Percentiles rank a stretch among this genome's conserved stretches.
phyloP scores from a whole-genome alignment of 2,329 filamentous ascomycete species.

The Byssothecium circinans region DNA sequence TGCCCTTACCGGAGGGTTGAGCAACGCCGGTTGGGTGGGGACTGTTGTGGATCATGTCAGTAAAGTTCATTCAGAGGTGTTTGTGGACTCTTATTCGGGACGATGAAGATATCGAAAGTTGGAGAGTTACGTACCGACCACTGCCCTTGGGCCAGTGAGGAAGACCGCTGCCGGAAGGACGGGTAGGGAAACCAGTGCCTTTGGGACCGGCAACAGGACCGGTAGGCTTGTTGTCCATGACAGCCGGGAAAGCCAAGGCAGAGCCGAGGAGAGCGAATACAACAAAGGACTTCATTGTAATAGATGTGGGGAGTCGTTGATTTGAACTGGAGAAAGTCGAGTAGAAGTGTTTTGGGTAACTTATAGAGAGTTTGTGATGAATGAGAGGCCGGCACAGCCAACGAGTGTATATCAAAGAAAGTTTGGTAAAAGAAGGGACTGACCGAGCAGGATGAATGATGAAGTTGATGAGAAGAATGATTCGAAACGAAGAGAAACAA shows the following conservation, averaged over 20 bases:
- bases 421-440: conserved; percentile 12
- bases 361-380: not conserved
- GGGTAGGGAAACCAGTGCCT: conserved; percentile 1
- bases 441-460: conserved; percentile 1
- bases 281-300: conserved; percentile 26
- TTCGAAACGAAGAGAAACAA: not conserved
- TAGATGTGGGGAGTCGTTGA: not conserved
- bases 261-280: conserved; percentile 26
- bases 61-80: too few species aligned
- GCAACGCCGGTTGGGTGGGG: not conserved
- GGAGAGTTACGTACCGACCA: too few species aligned
- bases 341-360: conserved; percentile 5
- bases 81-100: too few species aligned
- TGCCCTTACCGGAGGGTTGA: not conserved
- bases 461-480: not conserved
- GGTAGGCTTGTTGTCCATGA: not conserved
- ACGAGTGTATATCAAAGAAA: conserved; percentile 16
- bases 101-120: too few species aligned
- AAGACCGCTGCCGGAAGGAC: not conserved
- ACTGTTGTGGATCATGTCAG: too few species aligned
- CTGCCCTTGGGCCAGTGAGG: not conserved
- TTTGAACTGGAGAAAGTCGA: conserved; percentile 3
- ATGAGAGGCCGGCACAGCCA: conserved; percentile 16
- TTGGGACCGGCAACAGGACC: not conserved
- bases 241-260: conserved; percentile 14